Base-by-base conservation (phyloP, 257 asterid species). In the Solanum corneliomulleri region DNA sequence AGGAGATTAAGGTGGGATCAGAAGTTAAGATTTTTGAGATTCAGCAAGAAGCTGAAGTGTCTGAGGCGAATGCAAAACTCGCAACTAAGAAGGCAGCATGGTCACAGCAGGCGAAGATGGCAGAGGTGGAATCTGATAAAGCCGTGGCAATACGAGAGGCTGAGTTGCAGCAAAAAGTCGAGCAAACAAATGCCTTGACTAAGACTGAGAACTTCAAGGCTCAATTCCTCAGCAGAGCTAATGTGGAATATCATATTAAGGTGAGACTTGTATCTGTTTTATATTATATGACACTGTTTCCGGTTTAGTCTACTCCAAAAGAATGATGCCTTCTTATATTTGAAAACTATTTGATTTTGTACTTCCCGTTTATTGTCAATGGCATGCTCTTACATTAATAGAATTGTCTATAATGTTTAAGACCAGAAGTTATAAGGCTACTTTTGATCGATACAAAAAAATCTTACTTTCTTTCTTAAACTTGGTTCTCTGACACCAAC, bases 201-300 rank as follows among this genome's bases (percentile, higher is more conserved):
- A 82, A 37, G 71, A 93, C 94, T 0, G 95, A 93, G 92, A 92
- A 93, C 92, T 94, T 93, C 10, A 92, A 91, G 91, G 95, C 96
- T 0, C 89, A 93, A 31, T 89, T 91, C 20, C 84, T 92, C 21
- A 93, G 91, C 86, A 89, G 92, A 82, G 96, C 94, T 42, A 93
- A 90, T 37, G 95, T 94, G 11, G 93, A 93, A 31, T 93, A 92
- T 37, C 96, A 93, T 47, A 92, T 96, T 33, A 92, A 91, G 92
- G 94, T 92, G 77, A 9, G 60, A 35, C 15, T 27, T 16, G 37
- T 16, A 15, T 77, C n/a, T 78, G 6, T 44, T 77, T 44, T 45
- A 77, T 77, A 42, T 42, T 44, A 13, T 13, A 77, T 77, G 39
- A 37, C 7, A 77, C 9, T 10, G n/a, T 44, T 77, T 78, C 64